phyloP scores from a whole-genome alignment of 805 yeast genomes.

The Candida palmyrensis region DNA sequence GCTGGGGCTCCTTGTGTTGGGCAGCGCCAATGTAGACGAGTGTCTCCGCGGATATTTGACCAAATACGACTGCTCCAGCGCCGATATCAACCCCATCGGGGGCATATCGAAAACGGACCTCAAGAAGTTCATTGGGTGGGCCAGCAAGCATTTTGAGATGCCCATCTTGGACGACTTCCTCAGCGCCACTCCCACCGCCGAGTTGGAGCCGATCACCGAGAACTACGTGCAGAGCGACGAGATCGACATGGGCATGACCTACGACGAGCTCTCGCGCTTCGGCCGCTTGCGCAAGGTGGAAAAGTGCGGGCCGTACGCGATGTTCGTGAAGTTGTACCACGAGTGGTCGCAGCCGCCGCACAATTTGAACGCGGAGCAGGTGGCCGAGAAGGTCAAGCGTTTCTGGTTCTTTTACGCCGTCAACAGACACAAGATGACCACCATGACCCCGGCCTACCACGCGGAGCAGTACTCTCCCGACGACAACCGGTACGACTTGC shows the following conservation, averaged over 20 bases:
- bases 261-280: conserved; percentile 86
- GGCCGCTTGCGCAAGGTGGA: conserved; percentile 89
- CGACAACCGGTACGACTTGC: conserved; percentile 90
- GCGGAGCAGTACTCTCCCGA: conserved; percentile 99
- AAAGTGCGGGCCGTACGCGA: conserved; percentile 94
- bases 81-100: conserved; percentile 98
- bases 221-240: conserved; percentile 94
- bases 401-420: conserved; percentile 93
- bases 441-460: conserved; percentile 94
- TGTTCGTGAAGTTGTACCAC: conserved; percentile 86
- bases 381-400: conserved; percentile 87
- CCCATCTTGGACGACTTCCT: conserved; percentile 77
- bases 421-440: conserved; percentile 95
- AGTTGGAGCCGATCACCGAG: conserved; percentile 91
- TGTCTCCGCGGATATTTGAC: conserved; percentile 93
- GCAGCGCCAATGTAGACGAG: conserved; percentile 97
- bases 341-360: conserved; percentile 76
- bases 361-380: conserved; percentile 70
- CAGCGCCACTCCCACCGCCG: conserved; percentile 96
- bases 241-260: conserved; percentile 97
- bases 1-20: conserved; percentile 85
- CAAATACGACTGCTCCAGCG: conserved; percentile 95
- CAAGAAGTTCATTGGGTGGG: conserved; percentile 79
- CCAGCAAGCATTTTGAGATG: conserved; percentile 59
- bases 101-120: conserved; percentile 94